Conservation (phyloP, 2,329 filamentous ascomycete species). For the Didymella lethalis region DNA sequence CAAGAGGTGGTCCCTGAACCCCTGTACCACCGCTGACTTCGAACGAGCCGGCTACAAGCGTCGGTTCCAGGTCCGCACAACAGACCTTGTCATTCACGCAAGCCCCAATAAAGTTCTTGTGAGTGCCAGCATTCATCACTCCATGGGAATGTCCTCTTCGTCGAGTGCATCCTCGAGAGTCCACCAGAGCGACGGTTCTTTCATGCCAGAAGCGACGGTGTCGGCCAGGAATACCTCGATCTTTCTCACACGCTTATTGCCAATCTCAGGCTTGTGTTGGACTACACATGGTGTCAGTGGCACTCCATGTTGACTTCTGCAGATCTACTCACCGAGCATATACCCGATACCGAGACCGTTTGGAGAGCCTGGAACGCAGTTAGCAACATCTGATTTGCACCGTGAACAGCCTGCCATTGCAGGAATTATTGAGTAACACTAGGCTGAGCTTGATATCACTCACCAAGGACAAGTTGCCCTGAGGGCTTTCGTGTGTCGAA, state of each 20-base stretch:
- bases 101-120: neutral
- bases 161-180: slow-evolving; percentile 4
- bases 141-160: neutral
- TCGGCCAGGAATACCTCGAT: slow-evolving; percentile 12
- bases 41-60: neutral
- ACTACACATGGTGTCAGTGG: neutral
- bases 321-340: slow-evolving; percentile 3
- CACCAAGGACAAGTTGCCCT: slow-evolving; percentile 8
- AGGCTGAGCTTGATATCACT: neutral
- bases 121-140: neutral
- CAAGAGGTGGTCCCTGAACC: neutral
- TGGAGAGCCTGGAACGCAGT: slow-evolving; percentile 5
- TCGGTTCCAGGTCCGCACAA: neutral
- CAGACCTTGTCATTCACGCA: neutral
- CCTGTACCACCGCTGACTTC: neutral
- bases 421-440: too few relatives aligned
- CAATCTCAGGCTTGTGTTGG: slow-evolving; percentile 18
- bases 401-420: neutral
- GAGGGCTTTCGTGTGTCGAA: neutral
- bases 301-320: too few relatives aligned
- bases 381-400: neutral
- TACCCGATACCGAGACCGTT: slow-evolving; percentile 15
- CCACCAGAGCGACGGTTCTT: slow-evolving; percentile 11
- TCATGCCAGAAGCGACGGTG: slow-evolving; percentile 8
- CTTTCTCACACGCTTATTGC: slow-evolving; percentile 5